Base-by-base conservation (phyloP, 345 rosid genomes). In the Murraya paniculata region DNA sequence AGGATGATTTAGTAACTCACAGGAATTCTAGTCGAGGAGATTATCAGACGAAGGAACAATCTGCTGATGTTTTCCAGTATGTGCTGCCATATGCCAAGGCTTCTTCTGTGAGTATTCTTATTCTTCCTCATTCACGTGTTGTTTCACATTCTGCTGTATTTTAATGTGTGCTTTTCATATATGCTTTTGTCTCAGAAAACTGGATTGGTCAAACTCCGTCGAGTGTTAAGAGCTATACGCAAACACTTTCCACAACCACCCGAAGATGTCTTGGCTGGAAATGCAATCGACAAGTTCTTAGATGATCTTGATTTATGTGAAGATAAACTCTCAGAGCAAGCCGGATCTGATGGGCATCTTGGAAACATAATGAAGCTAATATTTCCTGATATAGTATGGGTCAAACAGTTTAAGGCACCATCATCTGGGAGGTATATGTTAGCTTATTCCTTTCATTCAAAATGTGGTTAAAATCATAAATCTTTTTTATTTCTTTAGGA, bases 51-150 rank as follows among this genome's bases (percentile, higher is more conserved):
- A 96, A 96, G 85, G 98, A 94, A 82, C 99, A 92, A 80, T 90
- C 98, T 81, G 98, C 93, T 72, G 99, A 94, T 87, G 99, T 96
- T 85, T 96, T 96, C 76, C 98, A 96, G 84, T 96, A 94, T 86
- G 87, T 96, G 83, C 88, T 92, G 68, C 95, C 99, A 4, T 89
- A 88, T 81, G 98, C 98, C 70, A 94, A 87, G 86, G 95, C 88
- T 78, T 92, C 97, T 71, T 92, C 99, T 82, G 98, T 96, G 70
- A 90, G 99, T 89, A 19, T 36, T 78, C 80, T 83, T 76, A 83
- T 83, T 38, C 81, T 82, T 33, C 55, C 68, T 53, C 55, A 21
- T 24, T 61, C 39, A 8, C 60, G 18, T 18, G 36, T 53, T 21
- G 18, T 57, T 50, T 74, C n/a, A 33, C 30, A 55, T 65, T 74